These are phyloP conservation scores for Sanghuangporus sanghuang DNA, from an alignment of 1,284 basidiomycete genomes.

Conservation along the genomic window DNA sequence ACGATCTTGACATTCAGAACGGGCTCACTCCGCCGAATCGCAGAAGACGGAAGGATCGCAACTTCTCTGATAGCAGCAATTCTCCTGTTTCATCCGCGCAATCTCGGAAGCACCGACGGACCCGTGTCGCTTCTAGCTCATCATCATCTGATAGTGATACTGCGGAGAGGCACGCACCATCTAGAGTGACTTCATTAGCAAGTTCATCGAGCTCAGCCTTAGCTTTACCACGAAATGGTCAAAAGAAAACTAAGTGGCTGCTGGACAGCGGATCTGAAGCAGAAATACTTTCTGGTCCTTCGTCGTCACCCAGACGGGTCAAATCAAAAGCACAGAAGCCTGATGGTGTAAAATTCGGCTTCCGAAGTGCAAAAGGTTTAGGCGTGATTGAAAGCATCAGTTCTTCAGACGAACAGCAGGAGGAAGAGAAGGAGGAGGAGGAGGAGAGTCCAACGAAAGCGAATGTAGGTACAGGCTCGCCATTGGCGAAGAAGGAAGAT, in stretches of 20 bases:
- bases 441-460: neutral
- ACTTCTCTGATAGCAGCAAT: neutral
- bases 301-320: neutral
- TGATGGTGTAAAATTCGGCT: neutral
- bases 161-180: neutral
- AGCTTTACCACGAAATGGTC: neutral
- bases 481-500: neutral
- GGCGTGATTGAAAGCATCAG: neutral
- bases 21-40: slow-evolving; percentile 21
- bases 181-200: neutral
- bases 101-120: neutral
- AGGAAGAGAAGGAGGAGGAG: neutral
- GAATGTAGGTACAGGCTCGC: no score
- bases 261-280: neutral
- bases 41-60: neutral
- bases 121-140: neutral
- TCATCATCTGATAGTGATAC: neutral
- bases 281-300: neutral
- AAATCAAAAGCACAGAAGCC: neutral
- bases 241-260: slow-evolving; percentile 6
- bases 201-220: neutral
- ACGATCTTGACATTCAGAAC: slow-evolving; percentile 48
- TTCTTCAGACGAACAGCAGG: neutral
- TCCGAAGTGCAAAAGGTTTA: slow-evolving; percentile 7
- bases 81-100: neutral